Evolutionary conservation across 2,329 filamentous ascomycete genomes (phyloP).

Genomic region (Ophiostoma quercus): DNA sequence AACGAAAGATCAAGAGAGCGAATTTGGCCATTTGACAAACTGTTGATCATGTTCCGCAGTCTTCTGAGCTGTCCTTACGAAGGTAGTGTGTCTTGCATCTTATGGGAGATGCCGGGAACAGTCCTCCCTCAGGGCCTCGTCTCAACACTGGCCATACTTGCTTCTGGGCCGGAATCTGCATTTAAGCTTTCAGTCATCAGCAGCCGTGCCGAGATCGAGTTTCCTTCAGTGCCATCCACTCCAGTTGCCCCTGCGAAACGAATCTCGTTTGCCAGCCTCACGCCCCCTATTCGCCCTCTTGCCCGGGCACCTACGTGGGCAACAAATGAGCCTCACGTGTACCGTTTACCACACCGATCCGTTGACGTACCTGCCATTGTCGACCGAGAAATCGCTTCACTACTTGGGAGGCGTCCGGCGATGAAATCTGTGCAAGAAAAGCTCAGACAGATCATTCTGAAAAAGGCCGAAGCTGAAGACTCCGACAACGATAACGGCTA

Average conservation of each 20-base stretch:
- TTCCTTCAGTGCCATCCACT: not conserved
- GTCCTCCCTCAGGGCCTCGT: not conserved
- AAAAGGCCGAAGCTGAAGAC: not conserved
- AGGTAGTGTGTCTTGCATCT: not conserved
- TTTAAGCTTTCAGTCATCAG: constrained; percentile 7
- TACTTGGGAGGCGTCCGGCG: not conserved
- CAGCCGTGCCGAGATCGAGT: not conserved
- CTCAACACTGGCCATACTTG: not conserved
- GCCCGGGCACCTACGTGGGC: not conserved
- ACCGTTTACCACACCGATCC: not conserved
- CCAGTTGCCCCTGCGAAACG: not conserved
- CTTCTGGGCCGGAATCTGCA: not conserved
- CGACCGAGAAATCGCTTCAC: constrained; percentile 1
- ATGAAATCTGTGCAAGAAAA: not conserved
- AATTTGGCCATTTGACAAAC: constrained; percentile 1
- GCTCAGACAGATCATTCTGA: not conserved
- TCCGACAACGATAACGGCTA: not conserved
- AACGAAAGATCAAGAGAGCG: not conserved
- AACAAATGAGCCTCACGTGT: not conserved
- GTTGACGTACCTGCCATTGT: not conserved
- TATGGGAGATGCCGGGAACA: constrained; percentile 7
- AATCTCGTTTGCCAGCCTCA: not conserved
- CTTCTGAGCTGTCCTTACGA: constrained; percentile 7
- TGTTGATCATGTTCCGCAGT: not conserved
- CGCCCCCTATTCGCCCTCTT: not conserved